Base-by-base conservation (phyloP, 2,329 filamentous ascomycete genomes). In the Aspergillus hortae region DNA sequence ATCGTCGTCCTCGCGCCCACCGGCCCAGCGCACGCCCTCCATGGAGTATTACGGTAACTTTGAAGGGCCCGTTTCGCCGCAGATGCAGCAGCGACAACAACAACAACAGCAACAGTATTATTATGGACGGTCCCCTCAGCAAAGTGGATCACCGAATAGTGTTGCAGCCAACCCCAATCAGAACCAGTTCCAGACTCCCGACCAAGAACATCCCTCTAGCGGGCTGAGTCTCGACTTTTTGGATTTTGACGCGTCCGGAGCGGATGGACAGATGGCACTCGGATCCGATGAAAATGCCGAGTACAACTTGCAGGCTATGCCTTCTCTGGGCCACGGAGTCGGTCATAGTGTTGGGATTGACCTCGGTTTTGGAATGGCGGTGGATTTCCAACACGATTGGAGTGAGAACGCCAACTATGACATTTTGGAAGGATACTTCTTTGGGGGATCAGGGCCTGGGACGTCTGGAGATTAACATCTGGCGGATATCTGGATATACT, bases 341-440 rank as follows among this genome's bases (percentile, higher is more conserved):
- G 64, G 65, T 10, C 70, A 71, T 19, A 74, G 71, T 23, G 73
- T 75, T 30, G 73, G 73, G 3, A 68, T 75, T 47, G 73, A 75
- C 49, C 62, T 77, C 30, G 74, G 74, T 3, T 74, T 74, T 55
- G 72, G 72, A n/a, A 70, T 74, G 69, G 69, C 71, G 2, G 66
- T 73, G 47, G 74, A 74, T 45, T 72, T 70, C 49, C 72, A 76
- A 54, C 75, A 78, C 64, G 75, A 78, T 58, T 77, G 75, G 74
- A 74, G 70, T 47, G 75, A 78, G 50, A 74, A 74, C 38, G 65
- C 68, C 19, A 73, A 72, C 45, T 73, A 75, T 59, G 78, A 80
- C 70, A 59, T 82, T 30, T 76, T 81, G 57, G 77, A 80, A 59
- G 79, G 77, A 4, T 82, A 78, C 62, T 82, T 81, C 64, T 81